Evolutionary conservation across 768 basidiomycete species (phyloP), one percentile per base, ranked within the genome.

Genomic region (Hysterangium stoloniferum): DNA sequence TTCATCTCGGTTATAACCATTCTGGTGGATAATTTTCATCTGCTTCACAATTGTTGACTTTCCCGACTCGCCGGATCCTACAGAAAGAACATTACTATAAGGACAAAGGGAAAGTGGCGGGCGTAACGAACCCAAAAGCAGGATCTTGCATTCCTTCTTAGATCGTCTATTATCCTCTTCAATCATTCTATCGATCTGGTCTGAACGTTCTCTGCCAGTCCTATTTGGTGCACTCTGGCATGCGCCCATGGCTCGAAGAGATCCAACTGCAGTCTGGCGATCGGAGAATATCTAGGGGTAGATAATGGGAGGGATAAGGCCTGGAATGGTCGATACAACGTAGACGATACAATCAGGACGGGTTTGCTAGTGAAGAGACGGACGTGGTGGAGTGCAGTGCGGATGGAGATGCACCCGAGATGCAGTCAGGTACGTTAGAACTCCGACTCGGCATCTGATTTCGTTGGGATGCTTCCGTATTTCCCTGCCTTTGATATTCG

Each of bases 1-100:
- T 64, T 96, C 92, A 0, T 84, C 77, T 6, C 68, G 66, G 2
- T 82, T 78, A 68, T 92, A 98, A 11, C 94, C 94, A 54, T 84
- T 81, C 64, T 95, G 88, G 64, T 98, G 88, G 43, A 97, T 93
- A 52, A 97, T 94, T 75, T 95, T 96, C 93, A 98, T 96, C 66
- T 98, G 94, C 64, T 98, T 97, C 31, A 96, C 92, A 56, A 98
- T 91, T 0, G 94, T 98, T 4, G 81, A 84, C 69, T 97, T 97
- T 5, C 94, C 95, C 0, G 86, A 89, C 71, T 95, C 92, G 59
- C 94, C 91, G 12, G 92, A 93, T 49, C 94, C 93, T 94, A 58
- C 17, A 13, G 29, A 13, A 13, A 25, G 32, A n/a, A 19, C 32
- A 36, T 32, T 15, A 54, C 27, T 2, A 41, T n/a, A 22, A 15